Conservation (phyloP, 2,329 filamentous ascomycete species). For the Raffaelea deltoideospora region DNA sequence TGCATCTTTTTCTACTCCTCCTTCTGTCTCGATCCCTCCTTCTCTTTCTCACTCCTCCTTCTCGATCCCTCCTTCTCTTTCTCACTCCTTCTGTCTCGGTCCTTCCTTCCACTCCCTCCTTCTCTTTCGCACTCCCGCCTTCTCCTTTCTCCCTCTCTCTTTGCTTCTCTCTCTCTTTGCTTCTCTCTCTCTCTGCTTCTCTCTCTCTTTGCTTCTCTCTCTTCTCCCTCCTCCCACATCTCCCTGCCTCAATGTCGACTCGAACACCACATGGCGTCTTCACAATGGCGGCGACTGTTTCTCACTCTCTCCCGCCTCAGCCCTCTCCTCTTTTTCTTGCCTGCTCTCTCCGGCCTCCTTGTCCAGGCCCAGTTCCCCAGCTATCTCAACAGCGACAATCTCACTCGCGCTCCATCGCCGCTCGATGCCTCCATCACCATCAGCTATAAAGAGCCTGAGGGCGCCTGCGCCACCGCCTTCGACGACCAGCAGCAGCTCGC, state of each 20-base stretch:
- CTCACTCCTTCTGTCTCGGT: slow-evolving; percentile 6
- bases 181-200: neutral
- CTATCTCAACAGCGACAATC: slow-evolving; percentile 16
- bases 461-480: slow-evolving; percentile 51
- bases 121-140: too few relatives aligned
- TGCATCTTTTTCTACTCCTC: too few relatives aligned
- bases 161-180: neutral
- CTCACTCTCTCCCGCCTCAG: too few relatives aligned
- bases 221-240: too few relatives aligned
- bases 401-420: slow-evolving; percentile 45
- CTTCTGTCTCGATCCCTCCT: too few relatives aligned
- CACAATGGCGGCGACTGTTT: too few relatives aligned
- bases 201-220: neutral
- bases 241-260: too few relatives aligned
- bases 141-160: neutral
- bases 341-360: slow-evolving; percentile 1
- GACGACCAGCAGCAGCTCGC: slow-evolving; percentile 52
- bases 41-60: too few relatives aligned
- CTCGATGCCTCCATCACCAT: slow-evolving; percentile 49
- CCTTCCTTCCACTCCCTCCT: neutral
- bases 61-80: too few relatives aligned
- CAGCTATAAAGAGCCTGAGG: slow-evolving; percentile 46
- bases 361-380: slow-evolving; percentile 19
- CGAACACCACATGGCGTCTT: too few relatives aligned
- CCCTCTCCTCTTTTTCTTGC: too few relatives aligned